Percentiles rank a stretch among this genome's conserved stretches.
These are phyloP conservation scores for Candida anutae DNA, from an alignment of 1,139 yeast species.

Conservation along the genomic window DNA sequence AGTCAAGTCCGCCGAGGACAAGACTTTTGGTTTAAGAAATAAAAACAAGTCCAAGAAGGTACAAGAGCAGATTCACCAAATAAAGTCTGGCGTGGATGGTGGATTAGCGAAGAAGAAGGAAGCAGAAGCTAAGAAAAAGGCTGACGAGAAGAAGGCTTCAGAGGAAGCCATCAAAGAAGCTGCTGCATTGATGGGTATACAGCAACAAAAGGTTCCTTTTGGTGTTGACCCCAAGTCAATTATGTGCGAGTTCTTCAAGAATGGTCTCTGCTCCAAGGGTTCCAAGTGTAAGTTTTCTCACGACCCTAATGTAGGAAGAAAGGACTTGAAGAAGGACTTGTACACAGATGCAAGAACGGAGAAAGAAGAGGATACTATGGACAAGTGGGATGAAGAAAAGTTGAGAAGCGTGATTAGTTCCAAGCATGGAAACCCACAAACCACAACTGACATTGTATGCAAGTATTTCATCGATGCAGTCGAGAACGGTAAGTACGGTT, in stretches of 20 bases:
- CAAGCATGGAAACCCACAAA: conserved; percentile 89
- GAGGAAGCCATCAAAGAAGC: conserved; percentile 88
- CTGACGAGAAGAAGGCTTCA: conserved; percentile 86
- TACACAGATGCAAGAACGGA: conserved; percentile 77
- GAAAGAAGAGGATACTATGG: conserved; percentile 86
- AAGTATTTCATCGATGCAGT: conserved; percentile 93
- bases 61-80: conserved; percentile 77
- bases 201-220: conserved; percentile 82
- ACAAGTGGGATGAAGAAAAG: conserved; percentile 94
- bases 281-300: conserved; percentile 91
- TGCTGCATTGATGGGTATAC: conserved; percentile 65
- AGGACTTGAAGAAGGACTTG: conserved; percentile 82
- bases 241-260: conserved; percentile 83
- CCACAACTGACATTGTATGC: conserved; percentile 94
- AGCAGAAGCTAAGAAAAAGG: conserved; percentile 64
- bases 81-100: conserved; percentile 56
- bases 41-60: conserved; percentile 91
- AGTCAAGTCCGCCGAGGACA: conserved; percentile 69
- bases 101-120: conserved; percentile 63
- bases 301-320: conserved; percentile 79
- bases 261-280: conserved; percentile 88
- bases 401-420: conserved; percentile 78
- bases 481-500: conserved; percentile 94
- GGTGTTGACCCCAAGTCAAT: conserved; percentile 97
- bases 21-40: conserved; percentile 90